Evolutionary conservation across 2,329 filamentous ascomycete genomes (phyloP), one percentile per base, ranked within the genome.

Genomic region (Endothia cerciana): DNA sequence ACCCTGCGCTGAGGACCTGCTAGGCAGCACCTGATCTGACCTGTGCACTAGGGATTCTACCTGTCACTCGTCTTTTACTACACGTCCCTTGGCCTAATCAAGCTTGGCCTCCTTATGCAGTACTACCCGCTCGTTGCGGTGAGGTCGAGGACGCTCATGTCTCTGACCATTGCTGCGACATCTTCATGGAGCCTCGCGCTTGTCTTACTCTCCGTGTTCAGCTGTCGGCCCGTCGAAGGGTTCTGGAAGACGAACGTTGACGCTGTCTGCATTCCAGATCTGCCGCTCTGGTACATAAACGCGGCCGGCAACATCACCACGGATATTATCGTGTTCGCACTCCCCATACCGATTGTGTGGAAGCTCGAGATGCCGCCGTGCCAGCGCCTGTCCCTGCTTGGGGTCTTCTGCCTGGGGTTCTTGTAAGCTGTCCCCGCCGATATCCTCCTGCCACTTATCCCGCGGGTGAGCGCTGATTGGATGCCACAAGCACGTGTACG

Each of bases 251-350:
- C n/a, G 11, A 56, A 64, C 55, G 56, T 61, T 17, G 15, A 15
- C 25, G 49, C 61, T 7, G 40, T 36, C 38, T 66, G 65, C 65
- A 41, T 66, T 41, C 65, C 65, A 10, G 49, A 28, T 5, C 33
- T 64, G 19, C 61, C 65, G 13, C 19, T 64, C 38, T 66, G 61
- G 65, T 66, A 66, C n/a, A 15, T 66, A 17, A 64, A 64, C 28
- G 61, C 65, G 13, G 65, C 47, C 4, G 65, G 65, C 36, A 66
- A 66, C 15, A 66, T 66, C n/a, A 10, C 61, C 13, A 66, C 65
- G 30, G 65, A 66, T n/a, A 13, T 66, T 1, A 61, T 64, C 19
- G 60, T 66, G 5, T 64, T 66, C 13, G 62, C 62, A 5, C 57
- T 66, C 4, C 65, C 65, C 8, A 47, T 66, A 11, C 65, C 65